phyloP scores from a whole-genome alignment of 257 asterid genomes.

The Solanum paucissectum region DNA sequence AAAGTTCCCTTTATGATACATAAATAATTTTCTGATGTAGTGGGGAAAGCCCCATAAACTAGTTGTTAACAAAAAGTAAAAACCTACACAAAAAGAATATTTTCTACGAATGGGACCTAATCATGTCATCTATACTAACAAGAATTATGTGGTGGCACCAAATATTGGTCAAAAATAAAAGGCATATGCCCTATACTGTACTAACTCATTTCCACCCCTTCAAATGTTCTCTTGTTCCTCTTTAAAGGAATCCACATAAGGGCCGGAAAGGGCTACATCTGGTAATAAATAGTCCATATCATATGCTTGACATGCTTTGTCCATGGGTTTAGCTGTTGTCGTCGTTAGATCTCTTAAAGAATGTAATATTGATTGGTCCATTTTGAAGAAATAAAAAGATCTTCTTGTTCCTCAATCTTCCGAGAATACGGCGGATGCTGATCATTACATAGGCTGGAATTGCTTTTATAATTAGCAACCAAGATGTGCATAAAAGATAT shows the following conservation, averaged over 20 bases:
- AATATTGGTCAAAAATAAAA: neutral
- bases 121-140: neutral
- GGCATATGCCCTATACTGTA: neutral
- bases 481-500: neutral
- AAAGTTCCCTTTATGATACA: neutral
- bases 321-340: neutral
- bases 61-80: neutral
- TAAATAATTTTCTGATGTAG: neutral
- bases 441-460: neutral
- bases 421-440: neutral
- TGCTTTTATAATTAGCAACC: neutral
- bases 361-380: neutral
- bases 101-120: neutral
- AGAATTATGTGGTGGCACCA: neutral
- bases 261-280: neutral
- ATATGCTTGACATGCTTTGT: neutral
- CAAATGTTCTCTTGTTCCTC: neutral
- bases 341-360: neutral
- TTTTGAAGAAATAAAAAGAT: neutral
- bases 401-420: too few species aligned
- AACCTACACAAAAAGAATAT: neutral
- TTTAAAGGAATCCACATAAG: neutral
- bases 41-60: neutral
- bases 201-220: neutral
- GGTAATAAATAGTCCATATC: neutral